phyloP scores from a whole-genome alignment of 345 rosid genomes.

The Eucalyptus tenuipes region DNA sequence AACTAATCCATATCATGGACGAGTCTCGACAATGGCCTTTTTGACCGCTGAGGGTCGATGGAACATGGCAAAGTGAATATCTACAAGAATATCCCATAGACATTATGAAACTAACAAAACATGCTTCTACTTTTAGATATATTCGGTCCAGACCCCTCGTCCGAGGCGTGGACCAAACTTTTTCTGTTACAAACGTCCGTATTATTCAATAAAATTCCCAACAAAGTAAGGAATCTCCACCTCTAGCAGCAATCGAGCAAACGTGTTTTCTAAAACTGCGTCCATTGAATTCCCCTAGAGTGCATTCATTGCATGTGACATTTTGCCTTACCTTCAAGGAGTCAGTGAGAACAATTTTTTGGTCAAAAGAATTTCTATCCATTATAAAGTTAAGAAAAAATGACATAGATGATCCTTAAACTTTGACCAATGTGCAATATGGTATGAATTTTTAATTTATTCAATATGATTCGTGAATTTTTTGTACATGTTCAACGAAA shows the following conservation, averaged over 20 bases:
- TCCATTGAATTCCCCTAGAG: not conserved
- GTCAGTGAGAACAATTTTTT: not conserved
- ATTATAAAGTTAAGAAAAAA: too few relatives aligned
- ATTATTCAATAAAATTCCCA: not conserved
- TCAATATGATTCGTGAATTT: too few relatives aligned
- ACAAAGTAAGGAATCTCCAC: not conserved
- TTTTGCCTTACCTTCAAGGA: not conserved
- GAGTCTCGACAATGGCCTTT: not conserved
- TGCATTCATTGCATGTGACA: not conserved
- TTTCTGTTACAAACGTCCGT: not conserved
- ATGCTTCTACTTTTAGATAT: not conserved
- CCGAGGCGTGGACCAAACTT: not conserved
- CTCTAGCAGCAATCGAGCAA: not conserved
- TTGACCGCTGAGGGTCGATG: not conserved
- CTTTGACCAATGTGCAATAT: too few relatives aligned
- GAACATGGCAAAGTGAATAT: not conserved
- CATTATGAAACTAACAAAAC: not conserved
- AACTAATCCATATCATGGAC: not conserved
- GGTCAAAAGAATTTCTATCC: not conserved
- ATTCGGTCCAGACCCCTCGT: not conserved
- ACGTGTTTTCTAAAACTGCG: not conserved
- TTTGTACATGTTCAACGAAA: too few relatives aligned
- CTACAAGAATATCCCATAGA: not conserved
- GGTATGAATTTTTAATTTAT: fast-evolving
- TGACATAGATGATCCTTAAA: fast-evolving